Evolutionary conservation across 2,329 filamentous ascomycete species (phyloP).

Genomic region (Paecilomyces sp.): DNA sequence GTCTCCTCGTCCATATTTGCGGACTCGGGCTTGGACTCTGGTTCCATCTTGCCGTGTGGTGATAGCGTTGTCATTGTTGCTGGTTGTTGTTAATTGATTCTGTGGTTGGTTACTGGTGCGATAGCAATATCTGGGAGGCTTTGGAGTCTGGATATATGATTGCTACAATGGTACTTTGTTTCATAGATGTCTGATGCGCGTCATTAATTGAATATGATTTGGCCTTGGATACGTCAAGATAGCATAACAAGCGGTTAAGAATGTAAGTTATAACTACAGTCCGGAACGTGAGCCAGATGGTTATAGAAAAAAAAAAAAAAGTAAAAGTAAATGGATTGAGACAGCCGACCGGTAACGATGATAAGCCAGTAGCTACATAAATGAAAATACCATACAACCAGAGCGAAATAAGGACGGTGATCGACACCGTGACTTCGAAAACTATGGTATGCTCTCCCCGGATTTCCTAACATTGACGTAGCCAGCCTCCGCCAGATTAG

Average conservation of each 20-base stretch:
- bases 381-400: background rate
- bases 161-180: background rate
- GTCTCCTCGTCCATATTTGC: constrained; percentile 28
- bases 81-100: background rate
- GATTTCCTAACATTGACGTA: constrained; percentile 16
- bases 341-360: background rate
- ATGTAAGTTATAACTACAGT: no score
- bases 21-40: constrained; percentile 10
- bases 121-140: background rate
- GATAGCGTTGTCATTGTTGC: background rate
- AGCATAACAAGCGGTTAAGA: no score
- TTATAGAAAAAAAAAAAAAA: no score
- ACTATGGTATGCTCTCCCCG: background rate
- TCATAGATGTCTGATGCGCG: no score
- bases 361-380: background rate
- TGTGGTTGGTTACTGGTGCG: no score
- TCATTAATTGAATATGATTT: background rate
- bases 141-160: background rate
- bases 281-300: no score
- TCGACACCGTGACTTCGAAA: background rate
- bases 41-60: background rate
- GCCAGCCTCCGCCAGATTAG: constrained; percentile 4
- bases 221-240: background rate
- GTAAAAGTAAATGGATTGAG: background rate
- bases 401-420: background rate